Conservation (phyloP, 768 basidiomycete genomes). For the Serendipita sp. region DNA sequence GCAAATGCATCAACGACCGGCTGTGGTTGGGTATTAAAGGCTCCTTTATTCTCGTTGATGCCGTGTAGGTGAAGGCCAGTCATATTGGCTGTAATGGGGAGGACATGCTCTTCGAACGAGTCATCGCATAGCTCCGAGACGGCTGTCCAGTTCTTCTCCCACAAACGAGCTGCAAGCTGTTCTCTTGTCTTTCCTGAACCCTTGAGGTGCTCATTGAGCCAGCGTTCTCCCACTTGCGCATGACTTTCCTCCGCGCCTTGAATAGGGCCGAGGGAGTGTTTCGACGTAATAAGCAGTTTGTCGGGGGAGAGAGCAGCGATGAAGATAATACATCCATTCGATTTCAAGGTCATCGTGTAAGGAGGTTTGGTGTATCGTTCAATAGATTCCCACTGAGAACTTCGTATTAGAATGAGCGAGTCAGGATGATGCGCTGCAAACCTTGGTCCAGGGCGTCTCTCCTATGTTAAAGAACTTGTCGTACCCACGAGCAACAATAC, state of each 20-base stretch:
- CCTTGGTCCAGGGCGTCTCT: slow-evolving; percentile 89
- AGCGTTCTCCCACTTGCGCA: slow-evolving; percentile 66
- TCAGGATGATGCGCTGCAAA: slow-evolving; percentile 24
- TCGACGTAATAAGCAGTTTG: slow-evolving; percentile 74
- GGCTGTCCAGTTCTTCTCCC: slow-evolving; percentile 75
- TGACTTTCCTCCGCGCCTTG: slow-evolving; percentile 37
- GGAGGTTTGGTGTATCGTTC: slow-evolving; percentile 53
- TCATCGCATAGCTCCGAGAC: slow-evolving; percentile 98
- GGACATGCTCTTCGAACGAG: slow-evolving; percentile 90
- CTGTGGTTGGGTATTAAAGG: slow-evolving; percentile 57
- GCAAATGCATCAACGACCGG: slow-evolving; percentile 63
- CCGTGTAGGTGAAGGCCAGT: slow-evolving; percentile 91
- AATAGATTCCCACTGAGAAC: slow-evolving; percentile 54
- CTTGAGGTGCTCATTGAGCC: slow-evolving; percentile 57
- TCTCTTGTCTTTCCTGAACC: slow-evolving; percentile 47
- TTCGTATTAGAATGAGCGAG: not conserved
- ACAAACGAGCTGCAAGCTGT: slow-evolving; percentile 57
- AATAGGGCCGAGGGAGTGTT: slow-evolving; percentile 67
- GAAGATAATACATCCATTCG: slow-evolving; percentile 95
- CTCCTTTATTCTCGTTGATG: slow-evolving; percentile 50
- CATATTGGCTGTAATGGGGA: slow-evolving; percentile 61
- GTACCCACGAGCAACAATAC: slow-evolving; percentile 81
- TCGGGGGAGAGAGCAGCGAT: slow-evolving; percentile 64
- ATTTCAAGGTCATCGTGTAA: slow-evolving; percentile 80
- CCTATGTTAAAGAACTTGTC: slow-evolving; percentile 99